Base-by-base conservation (phyloP, 2,329 filamentous ascomycete species). In the Ceratocystis huliohia region DNA sequence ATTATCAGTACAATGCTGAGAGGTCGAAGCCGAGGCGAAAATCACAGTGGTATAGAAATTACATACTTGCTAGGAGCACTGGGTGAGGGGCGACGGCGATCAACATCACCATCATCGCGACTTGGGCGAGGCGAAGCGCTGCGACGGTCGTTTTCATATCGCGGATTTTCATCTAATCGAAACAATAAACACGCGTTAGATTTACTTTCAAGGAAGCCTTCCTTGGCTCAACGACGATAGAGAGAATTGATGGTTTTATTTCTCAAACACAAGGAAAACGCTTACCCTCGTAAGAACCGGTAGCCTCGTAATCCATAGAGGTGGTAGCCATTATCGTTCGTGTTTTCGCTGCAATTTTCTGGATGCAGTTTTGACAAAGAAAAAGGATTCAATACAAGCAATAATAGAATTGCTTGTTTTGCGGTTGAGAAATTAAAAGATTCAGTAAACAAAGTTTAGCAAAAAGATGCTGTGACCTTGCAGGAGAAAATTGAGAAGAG, bases 221-320 rank as follows among this genome's bases (percentile, higher is more conserved):
- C 3, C 37, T 13, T 15, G 13, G 10, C 3, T 41, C 37, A 41
- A 15, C 15, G 37, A 13, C 17, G 30, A 41, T 59, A 48, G 22
- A 53, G 22, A 53, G 8, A 33, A 25, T 7, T 53, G 13, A 7
- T 20, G 6, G 57, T 56, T 25, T 66, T 33, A 30, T 41, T 66
- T 48, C 41, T 28, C 5, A 25, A 65, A 25, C 1, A 61, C 25
- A 44, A 66, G 56, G 72, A 45, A n/a, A 20, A 41, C 25, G 53
- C 30, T 20, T 41, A 87, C 85, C 85, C 73, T 87, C 84, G 70
- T 85, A 87, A 69, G 82, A 82, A 73, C 83, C 84, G 72, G 84
- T 86, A 70, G 84, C 83, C 75, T 88, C 85, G 75, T 88, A 88
- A 73, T 88, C 85, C 85, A 88, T 88, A 70, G 84, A 82, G 53